phyloP scores from a whole-genome alignment of 495 filamentous ascomycete genomes.

The Aspergillus affinis region DNA sequence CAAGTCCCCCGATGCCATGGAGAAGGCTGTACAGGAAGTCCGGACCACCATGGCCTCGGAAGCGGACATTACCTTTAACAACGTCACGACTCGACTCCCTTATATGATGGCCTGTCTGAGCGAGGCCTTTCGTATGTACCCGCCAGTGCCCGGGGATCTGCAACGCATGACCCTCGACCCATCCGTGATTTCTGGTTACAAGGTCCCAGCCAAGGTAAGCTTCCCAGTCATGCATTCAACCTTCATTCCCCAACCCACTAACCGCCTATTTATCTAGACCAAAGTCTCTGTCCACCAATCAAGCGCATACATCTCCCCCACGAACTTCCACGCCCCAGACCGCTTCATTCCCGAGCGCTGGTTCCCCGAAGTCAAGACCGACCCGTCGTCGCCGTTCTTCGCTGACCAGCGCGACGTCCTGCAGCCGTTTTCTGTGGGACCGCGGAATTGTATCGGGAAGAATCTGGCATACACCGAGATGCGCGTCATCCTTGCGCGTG shows the following conservation, averaged over 20 bases:
- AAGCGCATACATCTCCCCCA: not conserved
- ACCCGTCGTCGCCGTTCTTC: not conserved
- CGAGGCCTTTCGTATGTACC: constrained; percentile 33
- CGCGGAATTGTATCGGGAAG: constrained; percentile 8
- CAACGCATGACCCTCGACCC: constrained; percentile 17
- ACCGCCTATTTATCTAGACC: constrained; percentile 1
- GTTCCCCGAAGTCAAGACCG: not conserved
- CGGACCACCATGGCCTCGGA: constrained; percentile 42
- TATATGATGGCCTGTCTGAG: constrained; percentile 34
- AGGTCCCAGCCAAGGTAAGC: not conserved
- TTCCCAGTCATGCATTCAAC: no score
- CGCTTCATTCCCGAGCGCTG: constrained; percentile 1
- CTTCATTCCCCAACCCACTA: not conserved
- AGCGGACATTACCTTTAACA: constrained; percentile 49
- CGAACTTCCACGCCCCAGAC: not conserved
- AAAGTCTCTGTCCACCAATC: not conserved
- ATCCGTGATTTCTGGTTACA: not conserved
- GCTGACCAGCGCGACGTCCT: constrained; percentile 7
- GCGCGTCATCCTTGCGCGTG: constrained; percentile 16
- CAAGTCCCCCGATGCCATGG: constrained; percentile 24
- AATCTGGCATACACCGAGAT: constrained; percentile 22
- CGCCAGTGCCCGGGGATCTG: constrained; percentile 26
- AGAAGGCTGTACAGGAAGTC: constrained; percentile 50
- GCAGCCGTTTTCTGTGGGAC: constrained; percentile 14
- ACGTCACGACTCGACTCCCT: constrained; percentile 32